Base-by-base conservation (phyloP, 495 filamentous ascomycete genomes). In the Penicillium coprophilum region DNA sequence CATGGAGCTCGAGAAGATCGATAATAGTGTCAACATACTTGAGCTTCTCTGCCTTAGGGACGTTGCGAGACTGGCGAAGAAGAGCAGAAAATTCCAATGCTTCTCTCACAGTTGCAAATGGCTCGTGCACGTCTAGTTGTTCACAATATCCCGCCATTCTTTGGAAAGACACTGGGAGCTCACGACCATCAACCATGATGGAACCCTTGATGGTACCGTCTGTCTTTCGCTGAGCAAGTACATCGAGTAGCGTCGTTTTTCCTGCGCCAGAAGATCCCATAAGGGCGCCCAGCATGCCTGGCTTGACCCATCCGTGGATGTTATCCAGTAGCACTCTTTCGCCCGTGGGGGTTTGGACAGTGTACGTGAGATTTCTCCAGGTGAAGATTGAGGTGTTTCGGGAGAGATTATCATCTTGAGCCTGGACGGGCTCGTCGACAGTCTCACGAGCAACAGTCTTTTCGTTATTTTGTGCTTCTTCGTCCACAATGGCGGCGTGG, bases 271-370 rank as follows among this genome's bases (percentile, higher is more conserved):
- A 85, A 19, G 79, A 78, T n/a, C 83, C 84, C 77, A 92, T 89
- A 6, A 91, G 72, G 2, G 89, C 89, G 10, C 85, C 82, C 62
- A 92, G 75, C 64, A 84, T 80, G 45, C 92, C 92, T 17, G 92
- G 92, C 68, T 94, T 94, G 47, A 96, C 90, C 87, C 88, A 96
- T 32, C 92, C 92, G 59, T 91, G 85, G 4, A 96, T 86, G 57
- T 94, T 78, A 58, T 96, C 85, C 28, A 96, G 75, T 4, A 92
- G 72, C 12, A 72, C 60, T 31, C 71, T 68, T 50, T 65, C 80
- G 17, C 65, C 76, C 32, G 65, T 68, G 56, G 57, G 77, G 0
- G 72, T 71, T 23, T 74, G 71, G 32, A 82, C 77, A 1, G 71
- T 77, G 55, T 88, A 88, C 3, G 69, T 72, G 23, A 87, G 69